Conservation (phyloP, 139 green algal genomes). For the Trebouxia sp. region DNA sequence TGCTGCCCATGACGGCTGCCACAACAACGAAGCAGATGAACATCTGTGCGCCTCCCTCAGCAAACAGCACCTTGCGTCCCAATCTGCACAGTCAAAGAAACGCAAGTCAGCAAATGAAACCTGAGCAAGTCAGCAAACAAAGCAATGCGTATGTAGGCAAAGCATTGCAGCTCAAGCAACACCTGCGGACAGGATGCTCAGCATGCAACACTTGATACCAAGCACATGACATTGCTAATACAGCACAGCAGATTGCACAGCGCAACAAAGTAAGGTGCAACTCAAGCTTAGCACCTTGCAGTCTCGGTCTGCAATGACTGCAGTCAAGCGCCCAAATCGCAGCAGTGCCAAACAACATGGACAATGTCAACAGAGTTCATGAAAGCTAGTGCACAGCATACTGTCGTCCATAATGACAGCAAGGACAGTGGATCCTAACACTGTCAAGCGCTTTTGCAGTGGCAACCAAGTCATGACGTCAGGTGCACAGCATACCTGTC, state of each 20-base stretch:
- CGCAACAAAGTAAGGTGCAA: no score
- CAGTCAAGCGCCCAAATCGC: no score
- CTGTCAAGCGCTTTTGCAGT: no score
- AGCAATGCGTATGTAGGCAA: no score
- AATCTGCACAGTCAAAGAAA: background rate
- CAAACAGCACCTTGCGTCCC: conserved; percentile 9
- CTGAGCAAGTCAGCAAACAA: background rate
- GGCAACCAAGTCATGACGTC: background rate
- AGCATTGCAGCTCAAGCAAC: background rate
- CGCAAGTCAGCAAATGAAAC: no score
- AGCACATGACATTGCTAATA: no score
- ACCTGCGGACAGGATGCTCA: no score
- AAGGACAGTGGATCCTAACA: no score
- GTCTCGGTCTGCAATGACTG: no score
- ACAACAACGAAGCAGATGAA: background rate
- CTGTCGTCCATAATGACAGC: no score
- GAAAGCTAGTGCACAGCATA: background rate
- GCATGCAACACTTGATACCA: no score
- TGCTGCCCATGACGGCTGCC: background rate
- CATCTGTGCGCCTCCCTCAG: conserved; percentile 16
- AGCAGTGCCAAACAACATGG: background rate
- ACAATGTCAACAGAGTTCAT: background rate
- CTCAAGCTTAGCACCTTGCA: no score
- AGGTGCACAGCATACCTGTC: conserved; percentile 33
- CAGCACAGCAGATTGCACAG: background rate